phyloP scores from a whole-genome alignment of 257 asterid genomes.

The Fraxinus quadrangulata region DNA sequence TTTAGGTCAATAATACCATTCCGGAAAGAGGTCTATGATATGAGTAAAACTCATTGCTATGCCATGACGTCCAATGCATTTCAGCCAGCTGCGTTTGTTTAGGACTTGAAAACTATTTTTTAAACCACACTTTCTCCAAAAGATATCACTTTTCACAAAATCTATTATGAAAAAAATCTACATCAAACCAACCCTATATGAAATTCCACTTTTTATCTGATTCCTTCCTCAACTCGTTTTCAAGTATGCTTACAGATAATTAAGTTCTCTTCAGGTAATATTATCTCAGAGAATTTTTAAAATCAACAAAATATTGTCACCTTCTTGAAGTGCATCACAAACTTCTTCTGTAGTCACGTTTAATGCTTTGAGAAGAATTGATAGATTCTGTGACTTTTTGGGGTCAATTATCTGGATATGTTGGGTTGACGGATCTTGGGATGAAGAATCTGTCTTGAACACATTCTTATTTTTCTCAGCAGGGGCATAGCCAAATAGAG shows the following conservation, averaged over 20 bases:
- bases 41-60: too few species aligned
- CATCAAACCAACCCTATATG: neutral
- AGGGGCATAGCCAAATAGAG: slow-evolving; percentile 73
- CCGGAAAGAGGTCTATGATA: too few species aligned
- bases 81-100: too few species aligned
- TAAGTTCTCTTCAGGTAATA: neutral
- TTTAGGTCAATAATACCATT: too few species aligned
- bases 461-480: slow-evolving; percentile 54
- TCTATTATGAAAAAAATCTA: too few species aligned
- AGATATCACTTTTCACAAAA: too few species aligned
- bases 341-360: slow-evolving; percentile 91
- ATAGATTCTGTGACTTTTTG: slow-evolving; percentile 81
- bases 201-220: slow-evolving; percentile 5
- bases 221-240: neutral
- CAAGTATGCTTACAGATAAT: slow-evolving; percentile 1
- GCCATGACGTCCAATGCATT: too few species aligned
- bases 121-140: too few species aligned
- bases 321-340: slow-evolving; percentile 85
- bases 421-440: slow-evolving; percentile 48
- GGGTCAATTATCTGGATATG: slow-evolving; percentile 69
- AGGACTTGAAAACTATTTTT: too few species aligned
- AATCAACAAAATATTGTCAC: slow-evolving; percentile 36
- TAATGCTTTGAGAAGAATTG: slow-evolving; percentile 83
- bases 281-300: slow-evolving; percentile 8
- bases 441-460: slow-evolving; percentile 45